phyloP scores from a whole-genome alignment of 352 stramenopile species.

The Halophytophthora polymorphica region DNA sequence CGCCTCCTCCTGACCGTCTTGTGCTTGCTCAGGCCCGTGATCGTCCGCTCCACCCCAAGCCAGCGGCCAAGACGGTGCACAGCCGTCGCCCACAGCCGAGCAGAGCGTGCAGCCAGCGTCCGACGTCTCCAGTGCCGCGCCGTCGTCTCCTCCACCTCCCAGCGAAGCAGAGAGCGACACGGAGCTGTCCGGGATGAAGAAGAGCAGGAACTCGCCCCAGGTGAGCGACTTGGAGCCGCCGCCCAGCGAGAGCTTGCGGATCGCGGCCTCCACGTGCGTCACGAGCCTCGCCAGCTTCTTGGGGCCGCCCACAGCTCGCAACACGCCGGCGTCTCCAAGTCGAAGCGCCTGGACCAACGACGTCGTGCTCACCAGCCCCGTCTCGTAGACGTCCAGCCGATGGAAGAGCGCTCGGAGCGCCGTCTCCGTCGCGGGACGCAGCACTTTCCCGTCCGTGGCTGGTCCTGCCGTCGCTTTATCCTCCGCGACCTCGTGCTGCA shows the following conservation, averaged over 20 bases:
- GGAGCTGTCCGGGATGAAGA: constrained; percentile 53
- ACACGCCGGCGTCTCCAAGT: constrained; percentile 25
- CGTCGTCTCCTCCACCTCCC: not conserved
- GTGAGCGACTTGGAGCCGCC: constrained; percentile 40
- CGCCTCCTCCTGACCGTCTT: constrained; percentile 1
- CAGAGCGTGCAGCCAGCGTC: constrained; percentile 12
- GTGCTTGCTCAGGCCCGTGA: constrained; percentile 3
- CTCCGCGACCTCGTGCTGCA: constrained; percentile 6
- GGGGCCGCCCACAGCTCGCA: constrained; percentile 31
- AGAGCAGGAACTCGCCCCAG: constrained; percentile 74
- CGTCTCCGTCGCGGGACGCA: constrained; percentile 49
- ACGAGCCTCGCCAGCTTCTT: constrained; percentile 32
- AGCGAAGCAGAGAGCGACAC: constrained; percentile 15
- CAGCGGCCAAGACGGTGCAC: constrained; percentile 11
- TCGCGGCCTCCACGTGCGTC: constrained; percentile 33
- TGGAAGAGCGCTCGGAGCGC: constrained; percentile 64
- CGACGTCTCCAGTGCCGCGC: not conserved
- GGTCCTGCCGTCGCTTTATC: constrained; percentile 1
- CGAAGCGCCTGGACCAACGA: constrained; percentile 38
- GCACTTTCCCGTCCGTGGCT: constrained; percentile 17
- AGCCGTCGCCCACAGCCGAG: constrained; percentile 7
- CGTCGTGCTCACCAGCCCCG: constrained; percentile 38
- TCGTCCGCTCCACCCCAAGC: not conserved
- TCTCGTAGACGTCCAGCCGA: constrained; percentile 58
- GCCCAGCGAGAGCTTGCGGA: constrained; percentile 25